A percentile compares a stretch with the other conserved stretches of the same genome.
Evolutionary conservation across 192 early-diverging fungal species (phyloP).

Genomic region (Linnemannia zychae): DNA sequence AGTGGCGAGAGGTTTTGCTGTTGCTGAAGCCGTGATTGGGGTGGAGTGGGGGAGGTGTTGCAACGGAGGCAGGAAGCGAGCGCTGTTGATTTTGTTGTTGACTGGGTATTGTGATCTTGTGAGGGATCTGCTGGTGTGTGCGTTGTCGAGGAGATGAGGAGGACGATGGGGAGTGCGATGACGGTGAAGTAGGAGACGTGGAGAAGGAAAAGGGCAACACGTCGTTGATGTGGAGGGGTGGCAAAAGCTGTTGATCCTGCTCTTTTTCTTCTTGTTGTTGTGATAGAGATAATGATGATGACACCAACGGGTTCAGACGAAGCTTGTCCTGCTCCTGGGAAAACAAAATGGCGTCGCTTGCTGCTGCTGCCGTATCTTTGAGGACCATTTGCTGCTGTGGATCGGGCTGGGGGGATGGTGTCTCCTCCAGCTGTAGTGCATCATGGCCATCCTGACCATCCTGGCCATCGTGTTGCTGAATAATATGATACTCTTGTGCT

Average conservation of each 20-base stretch:
- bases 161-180: neutral
- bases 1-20: neutral
- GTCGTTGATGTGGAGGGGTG: neutral
- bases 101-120: constrained; percentile 2
- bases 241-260: neutral
- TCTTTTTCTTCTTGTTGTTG: neutral
- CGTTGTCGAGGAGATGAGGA: neutral
- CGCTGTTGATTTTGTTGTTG: neutral
- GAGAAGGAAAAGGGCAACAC: neutral
- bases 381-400: neutral
- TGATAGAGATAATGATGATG: neutral
- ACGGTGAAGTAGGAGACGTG: neutral
- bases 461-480: neutral
- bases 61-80: neutral
- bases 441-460: neutral
- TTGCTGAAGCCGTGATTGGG: neutral
- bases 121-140: neutral
- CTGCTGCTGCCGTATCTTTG: too few species aligned
- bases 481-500: neutral
- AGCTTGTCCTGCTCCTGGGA: neutral
- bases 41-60: neutral
- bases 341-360: too few species aligned
- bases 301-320: neutral
- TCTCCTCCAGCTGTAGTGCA: neutral
- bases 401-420: neutral